Percentiles rank a stretch among this genome's conserved stretches.
Evolutionary conservation across 371 early-diverging fungal species (phyloP).

Genomic region (Gilbertella persicaria): DNA sequence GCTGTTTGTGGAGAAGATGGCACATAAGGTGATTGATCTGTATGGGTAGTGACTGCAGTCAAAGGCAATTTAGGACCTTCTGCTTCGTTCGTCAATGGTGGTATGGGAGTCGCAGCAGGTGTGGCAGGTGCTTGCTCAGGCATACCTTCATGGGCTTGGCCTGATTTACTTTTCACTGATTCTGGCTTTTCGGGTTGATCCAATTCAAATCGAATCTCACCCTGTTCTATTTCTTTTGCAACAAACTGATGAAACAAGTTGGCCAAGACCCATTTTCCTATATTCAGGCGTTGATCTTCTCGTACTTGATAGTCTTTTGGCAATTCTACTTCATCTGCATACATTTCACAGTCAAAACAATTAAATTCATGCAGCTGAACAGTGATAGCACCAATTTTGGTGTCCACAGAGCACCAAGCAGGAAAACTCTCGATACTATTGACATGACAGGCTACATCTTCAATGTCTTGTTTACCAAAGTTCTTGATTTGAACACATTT

Average conservation of each 20-base stretch:
- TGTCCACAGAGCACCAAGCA: conserved; percentile 92
- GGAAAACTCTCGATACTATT: conserved; percentile 81
- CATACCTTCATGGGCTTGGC: conserved; percentile 12
- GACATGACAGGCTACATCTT: conserved; percentile 63
- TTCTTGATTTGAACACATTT: conserved; percentile 61
- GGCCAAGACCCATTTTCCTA: conserved; percentile 85
- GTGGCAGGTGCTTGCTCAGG: conserved; percentile 3
- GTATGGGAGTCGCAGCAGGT: conserved; percentile 10
- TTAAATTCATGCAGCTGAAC: conserved; percentile 82
- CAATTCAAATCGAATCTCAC: conserved; percentile 7
- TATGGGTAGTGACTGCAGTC: conserved; percentile 30
- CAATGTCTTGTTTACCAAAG: conserved; percentile 60
- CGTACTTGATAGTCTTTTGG: conserved; percentile 48
- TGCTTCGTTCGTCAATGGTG: not conserved
- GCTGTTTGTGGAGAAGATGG: conserved; percentile 22
- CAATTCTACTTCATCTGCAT: conserved; percentile 71
- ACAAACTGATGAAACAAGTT: conserved; percentile 67
- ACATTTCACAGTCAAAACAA: conserved; percentile 85
- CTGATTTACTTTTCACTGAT: conserved; percentile 10
- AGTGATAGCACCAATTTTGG: conserved; percentile 84
- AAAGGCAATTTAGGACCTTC: conserved; percentile 26
- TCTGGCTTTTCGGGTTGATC: conserved; percentile 17
- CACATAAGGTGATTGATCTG: conserved; percentile 19
- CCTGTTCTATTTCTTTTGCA: conserved; percentile 35
- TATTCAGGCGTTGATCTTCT: conserved; percentile 77